These are phyloP conservation scores for Zostera marina DNA, from an alignment of 116 monocot genomes.

Conservation along the genomic window DNA sequence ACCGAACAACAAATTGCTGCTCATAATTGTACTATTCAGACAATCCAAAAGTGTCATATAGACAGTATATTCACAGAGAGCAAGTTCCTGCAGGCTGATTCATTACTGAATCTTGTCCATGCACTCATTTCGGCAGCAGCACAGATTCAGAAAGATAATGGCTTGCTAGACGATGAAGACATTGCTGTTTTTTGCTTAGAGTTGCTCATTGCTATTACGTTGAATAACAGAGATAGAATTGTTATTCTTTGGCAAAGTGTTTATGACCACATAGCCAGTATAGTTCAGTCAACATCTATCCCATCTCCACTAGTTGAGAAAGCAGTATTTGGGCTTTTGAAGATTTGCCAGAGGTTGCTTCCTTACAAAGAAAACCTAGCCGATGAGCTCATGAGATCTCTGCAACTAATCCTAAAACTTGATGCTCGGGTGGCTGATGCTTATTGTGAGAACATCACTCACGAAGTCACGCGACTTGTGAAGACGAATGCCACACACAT, in stretches of 20 bases:
- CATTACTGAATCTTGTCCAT: slow-evolving; percentile 45
- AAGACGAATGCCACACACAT: slow-evolving; percentile 66
- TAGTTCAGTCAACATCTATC: slow-evolving; percentile 57
- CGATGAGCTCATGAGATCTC: slow-evolving; percentile 60
- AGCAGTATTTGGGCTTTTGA: slow-evolving; percentile 62
- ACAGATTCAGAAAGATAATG: slow-evolving; percentile 34
- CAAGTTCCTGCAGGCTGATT: slow-evolving; percentile 72
- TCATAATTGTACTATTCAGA: slow-evolving; percentile 50
- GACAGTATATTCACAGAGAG: slow-evolving; percentile 71
- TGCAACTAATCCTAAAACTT: slow-evolving; percentile 68
- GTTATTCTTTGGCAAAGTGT: slow-evolving; percentile 51
- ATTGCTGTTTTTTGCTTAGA: slow-evolving; percentile 76
- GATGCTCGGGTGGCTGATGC: slow-evolving; percentile 82
- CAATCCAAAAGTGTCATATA: slow-evolving; percentile 62
- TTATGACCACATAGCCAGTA: slow-evolving; percentile 49
- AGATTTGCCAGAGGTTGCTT: slow-evolving; percentile 62
- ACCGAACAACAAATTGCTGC: slow-evolving; percentile 71
- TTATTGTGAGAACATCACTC: slow-evolving; percentile 77
- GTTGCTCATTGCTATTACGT: slow-evolving; percentile 58
- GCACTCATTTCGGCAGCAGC: slow-evolving; percentile 57
- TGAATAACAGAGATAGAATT: slow-evolving; percentile 66
- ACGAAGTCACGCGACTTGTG: slow-evolving; percentile 58
- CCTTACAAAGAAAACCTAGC: slow-evolving; percentile 70
- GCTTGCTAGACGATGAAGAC: slow-evolving; percentile 54
- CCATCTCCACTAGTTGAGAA: slow-evolving; percentile 68